Evolutionary conservation across 495 filamentous ascomycete genomes (phyloP).

Genomic region (Hypoxylon cercidicola): DNA sequence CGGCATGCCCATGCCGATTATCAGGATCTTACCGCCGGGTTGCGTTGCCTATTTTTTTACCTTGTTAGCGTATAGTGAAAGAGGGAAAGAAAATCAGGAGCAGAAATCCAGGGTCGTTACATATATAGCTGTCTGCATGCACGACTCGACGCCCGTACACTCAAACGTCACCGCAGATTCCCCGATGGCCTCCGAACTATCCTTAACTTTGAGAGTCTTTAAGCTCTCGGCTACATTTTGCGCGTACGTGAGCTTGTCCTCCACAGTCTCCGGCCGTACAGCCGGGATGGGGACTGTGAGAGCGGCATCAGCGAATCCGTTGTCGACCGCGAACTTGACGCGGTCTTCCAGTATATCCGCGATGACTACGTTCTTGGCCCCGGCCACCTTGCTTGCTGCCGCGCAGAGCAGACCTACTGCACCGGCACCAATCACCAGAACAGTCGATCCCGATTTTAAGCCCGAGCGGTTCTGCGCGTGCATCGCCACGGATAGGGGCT

Average conservation of each 20-base stretch:
- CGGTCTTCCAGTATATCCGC: slow-evolving; percentile 82
- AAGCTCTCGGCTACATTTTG: slow-evolving; percentile 67
- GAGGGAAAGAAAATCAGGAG: not conserved
- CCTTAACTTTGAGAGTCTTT: slow-evolving; percentile 48
- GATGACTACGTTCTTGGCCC: slow-evolving; percentile 70
- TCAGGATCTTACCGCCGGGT: slow-evolving; percentile 82
- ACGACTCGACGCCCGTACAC: slow-evolving; percentile 89
- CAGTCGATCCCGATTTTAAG: slow-evolving; percentile 62
- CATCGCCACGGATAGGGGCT: slow-evolving; percentile 82
- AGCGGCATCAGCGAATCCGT: slow-evolving; percentile 72
- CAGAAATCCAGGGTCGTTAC: slow-evolving; percentile 50
- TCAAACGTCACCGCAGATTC: slow-evolving; percentile 88
- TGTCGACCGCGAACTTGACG: slow-evolving; percentile 74
- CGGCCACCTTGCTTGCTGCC: slow-evolving; percentile 69
- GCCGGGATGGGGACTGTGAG: slow-evolving; percentile 64
- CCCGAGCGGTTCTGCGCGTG: slow-evolving; percentile 74
- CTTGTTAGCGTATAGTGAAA: slow-evolving; percentile 13
- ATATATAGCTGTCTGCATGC: slow-evolving; percentile 89
- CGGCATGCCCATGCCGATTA: slow-evolving; percentile 95
- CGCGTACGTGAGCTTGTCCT: slow-evolving; percentile 69
- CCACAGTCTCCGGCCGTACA: slow-evolving; percentile 63
- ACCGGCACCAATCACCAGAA: slow-evolving; percentile 83
- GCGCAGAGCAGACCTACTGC: slow-evolving; percentile 82
- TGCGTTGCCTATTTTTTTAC: slow-evolving; percentile 61
- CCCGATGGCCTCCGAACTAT: slow-evolving; percentile 44